Evolutionary conservation across 768 basidiomycete genomes (phyloP).

Genomic region (Kondoa subrosea): DNA sequence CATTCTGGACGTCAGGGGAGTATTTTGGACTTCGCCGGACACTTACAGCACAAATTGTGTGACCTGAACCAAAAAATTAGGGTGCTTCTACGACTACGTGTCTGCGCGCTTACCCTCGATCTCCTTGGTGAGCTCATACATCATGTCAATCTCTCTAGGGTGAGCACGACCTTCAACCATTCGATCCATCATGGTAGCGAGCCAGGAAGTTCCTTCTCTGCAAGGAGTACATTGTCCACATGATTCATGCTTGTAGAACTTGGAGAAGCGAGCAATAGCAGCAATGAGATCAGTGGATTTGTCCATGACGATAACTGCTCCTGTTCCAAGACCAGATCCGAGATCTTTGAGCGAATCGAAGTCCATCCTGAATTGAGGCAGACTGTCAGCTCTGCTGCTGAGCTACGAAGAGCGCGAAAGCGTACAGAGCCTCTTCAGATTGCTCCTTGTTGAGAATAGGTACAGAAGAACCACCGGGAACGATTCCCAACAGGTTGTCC

Average conservation of each 20-base stretch:
- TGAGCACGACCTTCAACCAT: constrained; percentile 83
- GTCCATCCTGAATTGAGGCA: constrained; percentile 74
- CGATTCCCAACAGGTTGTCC: constrained; percentile 91
- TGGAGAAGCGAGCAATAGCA: constrained; percentile 83
- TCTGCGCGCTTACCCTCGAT: too few relatives aligned
- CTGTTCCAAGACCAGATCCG: constrained; percentile 90
- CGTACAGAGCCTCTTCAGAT: constrained; percentile 76
- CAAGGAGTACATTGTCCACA: constrained; percentile 46
- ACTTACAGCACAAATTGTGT: constrained; percentile 20
- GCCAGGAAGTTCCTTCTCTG: constrained; percentile 90
- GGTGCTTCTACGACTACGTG: constrained; percentile 24
- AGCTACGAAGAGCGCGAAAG: too few relatives aligned
- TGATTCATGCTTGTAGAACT: constrained; percentile 98
- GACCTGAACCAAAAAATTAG: neutral
- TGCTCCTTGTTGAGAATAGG: constrained; percentile 70
- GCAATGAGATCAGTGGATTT: constrained; percentile 86
- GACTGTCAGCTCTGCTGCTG: too few relatives aligned
- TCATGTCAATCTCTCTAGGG: constrained; percentile 91
- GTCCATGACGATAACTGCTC: constrained; percentile 98
- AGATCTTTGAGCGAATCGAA: constrained; percentile 93
- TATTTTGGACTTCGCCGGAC: constrained; percentile 11
- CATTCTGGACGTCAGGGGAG: constrained; percentile 12
- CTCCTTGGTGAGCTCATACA: constrained; percentile 62
- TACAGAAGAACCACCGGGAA: constrained; percentile 87
- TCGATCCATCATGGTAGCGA: constrained; percentile 99